phyloP scores from a whole-genome alignment of 768 basidiomycete genomes.

The Thelephora aurantiotincta region DNA sequence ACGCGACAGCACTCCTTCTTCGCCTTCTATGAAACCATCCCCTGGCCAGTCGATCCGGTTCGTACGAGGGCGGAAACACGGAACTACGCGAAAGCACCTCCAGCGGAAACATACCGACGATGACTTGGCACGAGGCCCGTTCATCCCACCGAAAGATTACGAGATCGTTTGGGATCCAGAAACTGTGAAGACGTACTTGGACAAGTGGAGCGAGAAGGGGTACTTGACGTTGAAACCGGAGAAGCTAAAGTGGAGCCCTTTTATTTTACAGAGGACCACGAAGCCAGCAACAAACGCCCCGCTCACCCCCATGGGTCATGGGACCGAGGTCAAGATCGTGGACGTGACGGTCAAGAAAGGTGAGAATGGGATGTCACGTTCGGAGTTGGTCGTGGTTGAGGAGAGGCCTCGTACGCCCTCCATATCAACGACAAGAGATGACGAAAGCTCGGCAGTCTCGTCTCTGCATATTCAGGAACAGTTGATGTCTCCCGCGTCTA shows the following conservation, averaged over 20 bases:
- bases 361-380: too few relatives aligned
- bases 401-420: too few relatives aligned
- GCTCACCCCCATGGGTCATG: slow-evolving; percentile 2
- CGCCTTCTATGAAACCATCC: slow-evolving; percentile 43
- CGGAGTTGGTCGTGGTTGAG: too few relatives aligned
- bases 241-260: slow-evolving; percentile 90
- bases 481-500: neutral
- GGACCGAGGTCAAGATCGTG: neutral
- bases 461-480: too few relatives aligned
- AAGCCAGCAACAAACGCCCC: slow-evolving; percentile 12
- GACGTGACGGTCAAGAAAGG: too few relatives aligned
- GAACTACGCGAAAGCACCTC: slow-evolving; percentile 48
- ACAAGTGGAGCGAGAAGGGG: slow-evolving; percentile 63
- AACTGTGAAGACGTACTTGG: slow-evolving; percentile 50
- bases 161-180: slow-evolving; percentile 60
- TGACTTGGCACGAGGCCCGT: slow-evolving; percentile 38
- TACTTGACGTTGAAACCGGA: slow-evolving; percentile 73
- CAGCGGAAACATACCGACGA: slow-evolving; percentile 41
- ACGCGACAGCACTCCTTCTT: slow-evolving; percentile 12
- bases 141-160: slow-evolving; percentile 56
- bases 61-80: slow-evolving; percentile 50
- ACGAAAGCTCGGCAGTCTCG: too few relatives aligned
- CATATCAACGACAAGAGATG: too few relatives aligned
- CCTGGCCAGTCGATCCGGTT: slow-evolving; percentile 73
- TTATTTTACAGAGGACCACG: slow-evolving; percentile 45